A percentile compares a stretch with the other conserved stretches of the same genome.
phyloP scores from a whole-genome alignment of 371 early-diverging fungal genomes.

The Haplosporangium sp. region DNA sequence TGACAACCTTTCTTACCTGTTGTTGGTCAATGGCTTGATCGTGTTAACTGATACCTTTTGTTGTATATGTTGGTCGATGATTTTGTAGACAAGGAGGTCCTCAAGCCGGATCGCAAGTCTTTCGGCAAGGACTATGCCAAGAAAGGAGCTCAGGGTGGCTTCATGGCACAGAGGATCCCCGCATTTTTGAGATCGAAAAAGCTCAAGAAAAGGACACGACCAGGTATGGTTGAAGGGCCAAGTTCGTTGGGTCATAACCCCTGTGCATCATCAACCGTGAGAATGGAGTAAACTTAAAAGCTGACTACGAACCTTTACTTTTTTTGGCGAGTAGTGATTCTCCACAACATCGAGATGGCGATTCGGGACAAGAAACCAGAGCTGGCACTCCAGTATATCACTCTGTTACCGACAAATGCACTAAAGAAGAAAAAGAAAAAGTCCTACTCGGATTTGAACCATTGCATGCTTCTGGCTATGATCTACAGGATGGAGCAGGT shows the following conservation, averaged over 20 bases:
- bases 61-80: not conserved
- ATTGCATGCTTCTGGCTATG: slow-evolving; percentile 57
- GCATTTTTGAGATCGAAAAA: slow-evolving; percentile 50
- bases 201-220: slow-evolving; percentile 47
- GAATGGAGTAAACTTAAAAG: not conserved
- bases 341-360: slow-evolving; percentile 54
- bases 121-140: slow-evolving; percentile 43
- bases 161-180: slow-evolving; percentile 52
- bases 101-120: slow-evolving; percentile 52
- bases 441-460: slow-evolving; percentile 46
- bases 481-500: slow-evolving; percentile 57
- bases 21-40: not conserved
- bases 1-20: too few relatives aligned
- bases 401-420: slow-evolving; percentile 38
- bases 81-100: slow-evolving; percentile 43
- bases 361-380: slow-evolving; percentile 53
- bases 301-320: not conserved
- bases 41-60: not conserved
- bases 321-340: slow-evolving; percentile 26
- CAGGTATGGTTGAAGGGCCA: too few relatives aligned
- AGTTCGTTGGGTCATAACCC: too few relatives aligned
- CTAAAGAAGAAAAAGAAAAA: slow-evolving; percentile 55
- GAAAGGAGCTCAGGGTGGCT: slow-evolving; percentile 41
- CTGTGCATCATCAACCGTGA: not conserved
- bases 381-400: slow-evolving; percentile 52